Evolutionary conservation across 441 rosid species (phyloP).

Genomic region (Pelargonium citronellum): DNA sequence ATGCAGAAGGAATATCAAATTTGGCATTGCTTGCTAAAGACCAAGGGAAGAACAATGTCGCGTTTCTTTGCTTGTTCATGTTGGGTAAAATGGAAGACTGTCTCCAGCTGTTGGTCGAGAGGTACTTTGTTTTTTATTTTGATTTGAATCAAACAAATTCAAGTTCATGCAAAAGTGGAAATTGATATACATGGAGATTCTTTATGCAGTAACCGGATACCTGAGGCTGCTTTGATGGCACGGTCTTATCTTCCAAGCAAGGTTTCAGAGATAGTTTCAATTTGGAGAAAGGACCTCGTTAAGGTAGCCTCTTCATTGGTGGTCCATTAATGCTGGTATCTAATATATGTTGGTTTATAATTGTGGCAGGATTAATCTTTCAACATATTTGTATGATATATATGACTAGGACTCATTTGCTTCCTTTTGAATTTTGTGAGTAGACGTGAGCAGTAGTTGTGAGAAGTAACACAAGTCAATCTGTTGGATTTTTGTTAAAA

Average conservation of each 20-base stretch:
- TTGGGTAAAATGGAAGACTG: constrained; percentile 90
- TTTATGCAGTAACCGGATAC: constrained; percentile 83
- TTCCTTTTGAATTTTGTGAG: not conserved
- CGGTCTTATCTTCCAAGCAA: constrained; percentile 95
- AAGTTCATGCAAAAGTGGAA: constrained; percentile 13
- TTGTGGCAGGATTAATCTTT: not conserved
- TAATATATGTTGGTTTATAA: not conserved
- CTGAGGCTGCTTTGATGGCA: constrained; percentile 98
- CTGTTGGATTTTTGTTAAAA: no score
- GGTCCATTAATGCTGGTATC: constrained; percentile 15
- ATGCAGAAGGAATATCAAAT: constrained; percentile 75
- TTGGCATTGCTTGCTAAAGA: constrained; percentile 79
- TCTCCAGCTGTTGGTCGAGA: constrained; percentile 82
- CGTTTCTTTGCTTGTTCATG: constrained; percentile 86
- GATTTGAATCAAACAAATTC: constrained; percentile 17
- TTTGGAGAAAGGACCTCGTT: constrained; percentile 86
- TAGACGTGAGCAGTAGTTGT: not conserved
- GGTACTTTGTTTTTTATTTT: constrained; percentile 37
- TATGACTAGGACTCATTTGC: not conserved
- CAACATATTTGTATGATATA: not conserved
- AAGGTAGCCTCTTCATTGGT: constrained; percentile 48
- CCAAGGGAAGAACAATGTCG: constrained; percentile 90
- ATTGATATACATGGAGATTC: constrained; percentile 27
- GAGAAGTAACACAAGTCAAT: not conserved
- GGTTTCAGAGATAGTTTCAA: constrained; percentile 83